Evolutionary conservation across 2,329 filamentous ascomycete genomes (phyloP), one percentile per base, ranked within the genome.

Genomic region (Boeremia exigua): DNA sequence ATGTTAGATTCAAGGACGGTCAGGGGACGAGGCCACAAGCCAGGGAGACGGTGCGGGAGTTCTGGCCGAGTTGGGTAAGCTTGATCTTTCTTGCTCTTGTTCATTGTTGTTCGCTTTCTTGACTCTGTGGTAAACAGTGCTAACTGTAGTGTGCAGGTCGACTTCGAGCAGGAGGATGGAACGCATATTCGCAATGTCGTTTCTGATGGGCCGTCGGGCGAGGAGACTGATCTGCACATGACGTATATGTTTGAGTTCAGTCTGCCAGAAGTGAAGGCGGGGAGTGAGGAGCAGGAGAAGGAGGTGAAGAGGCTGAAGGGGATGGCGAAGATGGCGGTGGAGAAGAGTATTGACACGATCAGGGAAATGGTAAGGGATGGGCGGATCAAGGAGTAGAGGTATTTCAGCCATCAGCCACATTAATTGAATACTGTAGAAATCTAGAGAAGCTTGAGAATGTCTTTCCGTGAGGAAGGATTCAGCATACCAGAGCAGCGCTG

Each of bases 221-320:
- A 61, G 12, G 67, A 66, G 12, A 56, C 63, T 8, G 76, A 78
- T 44, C 61, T 78, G 47, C 61, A 75, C 32, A 76, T 82, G 75
- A 81, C 78, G 11, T 82, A 80, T 57, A 75, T 73, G 19, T 82
- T 82, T 63, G 76, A 81, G 56, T 77, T 76, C 65, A 61, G 65
- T 15, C 59, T 75, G 40, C 71, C 73, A 1, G 56, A 76, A 38
- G 57, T 79, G 3, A 44, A 71, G 29, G 70, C 71, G 39, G 73
- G 71, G 30, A 74, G 68, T 29, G 68, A 71, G 12, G 75, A 77
- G 67, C 61, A 64, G 12, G 65, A 67, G 50, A 56, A 70, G 56
- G 55, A 73, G 50, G 43, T 51, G 14, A 58, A 67, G 53, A 69
- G 57, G 47, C 28, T 71, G 4, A 68, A 68, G 42, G 60, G 39